Conservation (phyloP, 768 basidiomycete species). For the Mycena maculata region DNA sequence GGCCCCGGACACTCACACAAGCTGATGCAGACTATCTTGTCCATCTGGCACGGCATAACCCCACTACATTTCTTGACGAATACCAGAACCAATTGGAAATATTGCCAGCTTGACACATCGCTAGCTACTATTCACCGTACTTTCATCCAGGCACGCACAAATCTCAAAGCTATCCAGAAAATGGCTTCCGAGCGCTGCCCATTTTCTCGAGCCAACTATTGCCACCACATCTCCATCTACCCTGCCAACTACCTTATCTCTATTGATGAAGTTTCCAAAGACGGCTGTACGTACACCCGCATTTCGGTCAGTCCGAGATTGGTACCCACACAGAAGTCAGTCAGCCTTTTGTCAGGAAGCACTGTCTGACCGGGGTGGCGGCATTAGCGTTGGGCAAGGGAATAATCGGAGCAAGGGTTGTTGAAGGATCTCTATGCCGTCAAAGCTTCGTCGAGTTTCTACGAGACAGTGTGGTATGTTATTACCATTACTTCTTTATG, state of each 20-base stretch:
- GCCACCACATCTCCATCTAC: neutral
- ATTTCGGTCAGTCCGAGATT: neutral
- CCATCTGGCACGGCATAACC: neutral
- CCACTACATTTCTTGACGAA: neutral
- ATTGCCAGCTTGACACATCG: conserved; percentile 9
- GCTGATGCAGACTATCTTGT: conserved; percentile 3
- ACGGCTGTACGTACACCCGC: neutral
- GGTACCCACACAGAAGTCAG: neutral
- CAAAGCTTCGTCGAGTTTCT: neutral
- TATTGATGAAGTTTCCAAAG: neutral
- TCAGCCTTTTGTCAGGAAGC: neutral
- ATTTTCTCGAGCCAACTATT: conserved; percentile 12
- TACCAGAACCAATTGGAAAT: neutral
- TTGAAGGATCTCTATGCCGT: neutral
- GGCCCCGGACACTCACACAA: conserved; percentile 26
- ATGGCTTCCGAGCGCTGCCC: conserved; percentile 39
- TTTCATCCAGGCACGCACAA: conserved; percentile 35
- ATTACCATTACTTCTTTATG: neutral
- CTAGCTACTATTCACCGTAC: conserved; percentile 38
- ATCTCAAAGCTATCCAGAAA: conserved; percentile 38
- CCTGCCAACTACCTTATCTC: neutral
- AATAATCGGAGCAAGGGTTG: neutral
- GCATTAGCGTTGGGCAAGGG: neutral
- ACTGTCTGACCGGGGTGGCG: neutral
- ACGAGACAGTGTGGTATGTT: neutral